Evolutionary conservation across 75 land plant species (phyloP).

Genomic region (Selaginella moellendorffii): DNA sequence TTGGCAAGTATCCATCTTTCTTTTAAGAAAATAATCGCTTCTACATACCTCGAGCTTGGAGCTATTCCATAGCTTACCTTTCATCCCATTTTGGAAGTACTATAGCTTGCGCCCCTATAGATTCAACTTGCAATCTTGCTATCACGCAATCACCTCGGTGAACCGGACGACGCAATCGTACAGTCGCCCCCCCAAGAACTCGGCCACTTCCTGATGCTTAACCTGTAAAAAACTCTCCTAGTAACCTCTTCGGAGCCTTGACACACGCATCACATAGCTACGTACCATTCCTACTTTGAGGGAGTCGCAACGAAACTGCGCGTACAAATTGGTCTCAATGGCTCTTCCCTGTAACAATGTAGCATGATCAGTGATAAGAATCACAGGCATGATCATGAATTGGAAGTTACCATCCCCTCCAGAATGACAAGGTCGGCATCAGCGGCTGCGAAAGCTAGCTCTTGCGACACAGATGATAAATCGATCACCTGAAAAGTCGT

Average conservation of each 20-base stretch:
- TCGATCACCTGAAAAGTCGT: conserved; percentile 63
- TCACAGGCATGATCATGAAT: background rate
- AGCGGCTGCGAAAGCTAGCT: conserved; percentile 54
- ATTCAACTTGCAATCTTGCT: too few species aligned
- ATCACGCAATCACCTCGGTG: conserved; percentile 29
- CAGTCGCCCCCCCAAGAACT: conserved; percentile 85
- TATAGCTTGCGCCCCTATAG: too few species aligned
- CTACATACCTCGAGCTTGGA: too few species aligned
- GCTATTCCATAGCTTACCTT: too few species aligned
- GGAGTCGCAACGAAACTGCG: conserved; percentile 80
- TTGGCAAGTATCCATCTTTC: too few species aligned
- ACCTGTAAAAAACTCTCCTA: conserved; percentile 60
- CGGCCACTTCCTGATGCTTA: conserved; percentile 90
- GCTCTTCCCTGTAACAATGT: conserved; percentile 56
- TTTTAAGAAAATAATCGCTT: too few species aligned
- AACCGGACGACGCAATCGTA: conserved; percentile 87
- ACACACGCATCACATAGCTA: background rate
- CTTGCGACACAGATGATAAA: conserved; percentile 64
- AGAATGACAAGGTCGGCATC: conserved; percentile 91
- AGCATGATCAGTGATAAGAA: background rate
- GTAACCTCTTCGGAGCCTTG: too few species aligned
- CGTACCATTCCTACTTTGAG: conserved; percentile 88
- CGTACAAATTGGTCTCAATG: conserved; percentile 94
- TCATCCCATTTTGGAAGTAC: too few species aligned
- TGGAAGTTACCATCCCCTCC: conserved; percentile 78